Evolutionary conservation across 495 filamentous ascomycete genomes (phyloP), one percentile per base, ranked within the genome.

Genomic region (Pyrenopolyporus hunteri): DNA sequence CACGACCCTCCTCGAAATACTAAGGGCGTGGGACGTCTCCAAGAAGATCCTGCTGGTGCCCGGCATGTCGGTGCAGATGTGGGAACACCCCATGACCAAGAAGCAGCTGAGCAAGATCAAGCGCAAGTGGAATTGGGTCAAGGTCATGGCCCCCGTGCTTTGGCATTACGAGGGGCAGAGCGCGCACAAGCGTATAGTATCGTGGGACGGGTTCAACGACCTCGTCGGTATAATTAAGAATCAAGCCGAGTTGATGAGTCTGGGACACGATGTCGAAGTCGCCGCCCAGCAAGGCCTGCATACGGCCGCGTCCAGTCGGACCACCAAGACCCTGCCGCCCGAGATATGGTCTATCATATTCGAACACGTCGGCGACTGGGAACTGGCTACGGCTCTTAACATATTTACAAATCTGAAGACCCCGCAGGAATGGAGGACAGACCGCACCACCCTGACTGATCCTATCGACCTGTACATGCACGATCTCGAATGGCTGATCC

Each of bases 331-430:
- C 13, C 76, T 97, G 0, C 93, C 93, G 0, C 84, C 89, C 0
- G 93, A 97, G 71, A 79, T 97, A 19, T 97, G 93, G 92, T 84
- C 89, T 22, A 88, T 90, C 40, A 88, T 97, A 19, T 86, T 97
- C 35, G 88, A 94, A 63, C 85, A 87, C 60, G 80, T 91, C 11
- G 84, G 84, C 11, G 93, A 97, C 69, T 97, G 93, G 93, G 93
- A 97, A 73, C 80, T 92, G 2, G 88, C 93, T 11, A 87, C 83
- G 44, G 86, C 89, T 1, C 80, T 97, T 9, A 86, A 90, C 47
- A 80, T 97, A 35, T 90, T 87, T 62, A 89, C 90, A 3, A 91
- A 80, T 37, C 75, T 97, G 5, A 80, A 84, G 11, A 84, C 87
- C 25, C 92, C 93, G 1, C 66, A 76, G 11, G 86, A 90, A 67